phyloP scores from a whole-genome alignment of 2,329 filamentous ascomycete species.

The Penicillium sumatraense region DNA sequence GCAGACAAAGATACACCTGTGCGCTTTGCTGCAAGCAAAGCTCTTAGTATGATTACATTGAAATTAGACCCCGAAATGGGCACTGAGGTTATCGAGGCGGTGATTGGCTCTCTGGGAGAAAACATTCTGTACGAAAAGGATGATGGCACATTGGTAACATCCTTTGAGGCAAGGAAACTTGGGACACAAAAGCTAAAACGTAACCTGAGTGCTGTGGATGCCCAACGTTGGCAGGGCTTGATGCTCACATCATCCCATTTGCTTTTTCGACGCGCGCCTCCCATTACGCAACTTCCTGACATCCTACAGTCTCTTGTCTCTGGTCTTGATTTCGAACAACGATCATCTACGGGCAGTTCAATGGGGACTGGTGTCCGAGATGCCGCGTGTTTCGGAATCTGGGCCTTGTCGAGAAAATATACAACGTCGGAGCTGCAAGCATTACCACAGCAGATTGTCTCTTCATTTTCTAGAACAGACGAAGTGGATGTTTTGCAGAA shows the following conservation, averaged over 20 bases:
- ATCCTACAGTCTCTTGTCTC: constrained; percentile 78
- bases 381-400: constrained; percentile 94
- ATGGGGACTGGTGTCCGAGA: constrained; percentile 90
- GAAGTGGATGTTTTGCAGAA: constrained; percentile 66
- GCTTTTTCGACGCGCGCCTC: constrained; percentile 81
- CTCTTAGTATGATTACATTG: constrained; percentile 82
- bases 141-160: constrained; percentile 45
- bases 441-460: constrained; percentile 52
- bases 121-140: constrained; percentile 62
- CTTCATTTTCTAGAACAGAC: constrained; percentile 32
- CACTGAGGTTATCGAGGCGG: constrained; percentile 81
- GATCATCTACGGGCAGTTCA: constrained; percentile 80
- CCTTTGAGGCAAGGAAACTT: constrained; percentile 36
- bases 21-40: constrained; percentile 87
- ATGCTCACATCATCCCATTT: constrained; percentile 86
- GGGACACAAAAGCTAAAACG: constrained; percentile 47
- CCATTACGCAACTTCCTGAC: constrained; percentile 69
- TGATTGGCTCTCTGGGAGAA: constrained; percentile 71
- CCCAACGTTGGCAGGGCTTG: constrained; percentile 88
- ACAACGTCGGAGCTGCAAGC: constrained; percentile 74
- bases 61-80: constrained; percentile 82
- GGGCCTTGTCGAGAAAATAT: constrained; percentile 88
- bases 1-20: constrained; percentile 91
- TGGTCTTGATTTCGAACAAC: constrained; percentile 86
- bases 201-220: constrained; percentile 75